Evolutionary conservation across 2,329 filamentous ascomycete genomes (phyloP).

Genomic region (Colletotrichum sp.): DNA sequence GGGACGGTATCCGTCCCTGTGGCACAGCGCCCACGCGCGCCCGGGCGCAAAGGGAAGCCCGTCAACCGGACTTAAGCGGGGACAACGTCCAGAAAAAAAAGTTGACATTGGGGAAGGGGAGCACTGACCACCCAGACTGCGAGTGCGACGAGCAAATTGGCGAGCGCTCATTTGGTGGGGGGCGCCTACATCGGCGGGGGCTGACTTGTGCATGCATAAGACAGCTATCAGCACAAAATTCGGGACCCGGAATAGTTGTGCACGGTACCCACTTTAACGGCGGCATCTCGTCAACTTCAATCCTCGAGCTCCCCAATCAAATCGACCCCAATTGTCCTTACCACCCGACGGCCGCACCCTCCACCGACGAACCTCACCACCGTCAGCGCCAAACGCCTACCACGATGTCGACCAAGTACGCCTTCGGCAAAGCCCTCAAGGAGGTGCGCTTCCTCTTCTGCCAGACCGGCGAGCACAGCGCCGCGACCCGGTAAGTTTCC

Average conservation of each 20-base stretch:
- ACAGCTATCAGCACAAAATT: not conserved
- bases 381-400: constrained; percentile 19
- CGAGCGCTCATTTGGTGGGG: not conserved
- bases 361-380: not conserved
- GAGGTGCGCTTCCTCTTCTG: constrained; percentile 98
- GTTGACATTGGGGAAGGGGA: not conserved
- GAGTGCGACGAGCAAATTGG: not conserved
- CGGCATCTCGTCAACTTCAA: constrained; percentile 18
- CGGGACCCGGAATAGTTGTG: not conserved
- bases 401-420: constrained; percentile 86
- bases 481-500: constrained; percentile 77
- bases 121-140: not conserved
- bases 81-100: constrained; percentile 1
- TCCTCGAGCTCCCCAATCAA: constrained; percentile 16
- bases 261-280: not conserved
- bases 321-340: constrained; percentile 26
- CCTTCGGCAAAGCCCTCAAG: constrained; percentile 86
- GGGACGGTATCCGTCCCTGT: not conserved
- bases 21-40: not conserved
- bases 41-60: not conserved
- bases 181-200: not conserved
- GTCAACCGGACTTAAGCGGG: constrained; percentile 16
- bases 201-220: not conserved
- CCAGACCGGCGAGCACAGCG: constrained; percentile 90
- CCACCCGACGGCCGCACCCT: not conserved